Evolutionary conservation across 805 yeast species (phyloP).

Genomic region (Nakazawaea populi): DNA sequence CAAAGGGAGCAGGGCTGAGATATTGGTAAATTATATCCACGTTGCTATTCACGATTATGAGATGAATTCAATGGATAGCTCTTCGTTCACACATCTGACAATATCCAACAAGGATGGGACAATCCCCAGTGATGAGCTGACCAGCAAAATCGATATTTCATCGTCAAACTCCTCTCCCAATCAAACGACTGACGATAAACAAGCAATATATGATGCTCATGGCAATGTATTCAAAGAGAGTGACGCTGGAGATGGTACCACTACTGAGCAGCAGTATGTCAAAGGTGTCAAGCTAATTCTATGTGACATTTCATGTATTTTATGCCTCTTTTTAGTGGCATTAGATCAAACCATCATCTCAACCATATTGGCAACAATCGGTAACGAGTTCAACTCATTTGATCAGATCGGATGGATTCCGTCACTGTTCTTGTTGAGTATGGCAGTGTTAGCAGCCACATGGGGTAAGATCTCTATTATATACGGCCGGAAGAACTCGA

Average conservation of each 20-base stretch:
- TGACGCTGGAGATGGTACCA: constrained; percentile 33
- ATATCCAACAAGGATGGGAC: background rate
- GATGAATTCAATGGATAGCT: too few species aligned
- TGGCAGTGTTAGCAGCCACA: constrained; percentile 46
- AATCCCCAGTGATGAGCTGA: background rate
- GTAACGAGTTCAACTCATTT: constrained; percentile 42
- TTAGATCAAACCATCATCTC: constrained; percentile 56
- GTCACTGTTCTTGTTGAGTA: constrained; percentile 48
- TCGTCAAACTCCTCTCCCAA: background rate
- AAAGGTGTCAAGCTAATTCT: constrained; percentile 16
- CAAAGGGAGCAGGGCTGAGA: too few species aligned
- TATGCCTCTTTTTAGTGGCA: constrained; percentile 28
- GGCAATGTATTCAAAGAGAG: constrained; percentile 17
- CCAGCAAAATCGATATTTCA: background rate
- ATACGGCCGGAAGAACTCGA: constrained; percentile 48
- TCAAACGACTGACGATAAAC: background rate
- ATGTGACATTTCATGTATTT: constrained; percentile 8
- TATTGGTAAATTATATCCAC: too few species aligned
- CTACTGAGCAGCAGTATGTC: constrained; percentile 20
- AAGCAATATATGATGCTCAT: constrained; percentile 1
- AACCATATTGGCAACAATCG: constrained; percentile 44
- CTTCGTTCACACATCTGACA: background rate
- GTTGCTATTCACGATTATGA: too few species aligned
- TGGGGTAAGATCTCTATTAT: constrained; percentile 55
- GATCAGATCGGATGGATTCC: constrained; percentile 55